Percentiles rank a stretch among this genome's conserved stretches.
These are phyloP conservation scores for Solanum hybrid DNA, from an alignment of 305 asterid species.

Conservation along the genomic window DNA sequence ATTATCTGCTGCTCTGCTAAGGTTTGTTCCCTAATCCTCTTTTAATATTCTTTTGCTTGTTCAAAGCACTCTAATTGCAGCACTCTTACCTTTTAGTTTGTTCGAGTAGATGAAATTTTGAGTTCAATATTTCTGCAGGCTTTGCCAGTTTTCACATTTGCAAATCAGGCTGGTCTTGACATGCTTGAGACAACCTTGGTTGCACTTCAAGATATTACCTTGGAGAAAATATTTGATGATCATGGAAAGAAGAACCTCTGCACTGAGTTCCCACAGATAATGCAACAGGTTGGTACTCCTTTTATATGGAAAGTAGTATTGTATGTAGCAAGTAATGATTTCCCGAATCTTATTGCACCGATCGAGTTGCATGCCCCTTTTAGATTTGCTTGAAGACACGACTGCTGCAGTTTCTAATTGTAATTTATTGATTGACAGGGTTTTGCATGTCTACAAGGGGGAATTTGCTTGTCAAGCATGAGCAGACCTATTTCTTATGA, in stretches of 20 bases:
- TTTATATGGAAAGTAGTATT: neutral
- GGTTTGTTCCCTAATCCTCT: constrained; percentile 19
- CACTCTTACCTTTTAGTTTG: neutral
- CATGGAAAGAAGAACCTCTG: constrained; percentile 73
- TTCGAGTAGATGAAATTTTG: neutral
- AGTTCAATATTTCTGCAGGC: constrained; percentile 34
- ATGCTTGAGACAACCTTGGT: constrained; percentile 95
- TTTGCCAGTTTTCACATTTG: constrained; percentile 74
- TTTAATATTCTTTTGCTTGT: neutral
- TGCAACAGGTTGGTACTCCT: constrained; percentile 62
- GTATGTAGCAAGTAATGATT: neutral
- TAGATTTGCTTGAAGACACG: too few relatives aligned
- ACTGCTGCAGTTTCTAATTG: neutral
- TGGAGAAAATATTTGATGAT: constrained; percentile 84
- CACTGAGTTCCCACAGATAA: constrained; percentile 82
- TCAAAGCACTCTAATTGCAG: neutral
- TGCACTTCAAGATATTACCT: constrained; percentile 81
- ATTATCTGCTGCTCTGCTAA: constrained; percentile 83
- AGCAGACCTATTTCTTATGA: constrained; percentile 86
- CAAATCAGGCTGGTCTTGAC: constrained; percentile 95
- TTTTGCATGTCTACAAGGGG: constrained; percentile 81
- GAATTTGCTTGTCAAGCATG: constrained; percentile 92
- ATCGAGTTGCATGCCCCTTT: neutral
- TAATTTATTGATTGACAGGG: constrained; percentile 35
- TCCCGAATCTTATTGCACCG: neutral